These are phyloP conservation scores for Aspergillus saccharolyticus DNA, from an alignment of 495 filamentous ascomycete genomes.

Conservation along the genomic window DNA sequence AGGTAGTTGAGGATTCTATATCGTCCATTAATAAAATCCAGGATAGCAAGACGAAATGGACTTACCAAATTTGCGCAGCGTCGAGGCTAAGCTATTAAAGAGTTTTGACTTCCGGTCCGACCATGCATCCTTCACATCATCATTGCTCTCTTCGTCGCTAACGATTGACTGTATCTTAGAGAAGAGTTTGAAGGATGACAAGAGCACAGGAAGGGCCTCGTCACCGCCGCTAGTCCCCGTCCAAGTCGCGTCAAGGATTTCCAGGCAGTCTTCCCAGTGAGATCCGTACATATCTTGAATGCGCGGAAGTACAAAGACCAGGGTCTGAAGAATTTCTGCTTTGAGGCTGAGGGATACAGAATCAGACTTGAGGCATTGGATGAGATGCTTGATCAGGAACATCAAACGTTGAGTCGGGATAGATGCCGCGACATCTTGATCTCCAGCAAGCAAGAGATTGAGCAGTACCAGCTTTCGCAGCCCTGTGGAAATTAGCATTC, in stretches of 20 bases:
- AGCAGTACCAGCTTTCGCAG: constrained; percentile 52
- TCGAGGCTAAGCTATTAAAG: constrained; percentile 53
- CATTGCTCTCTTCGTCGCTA: constrained; percentile 66
- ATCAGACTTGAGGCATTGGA: constrained; percentile 61
- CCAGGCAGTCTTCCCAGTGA: constrained; percentile 70
- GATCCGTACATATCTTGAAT: constrained; percentile 76
- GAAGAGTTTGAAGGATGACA: constrained; percentile 70
- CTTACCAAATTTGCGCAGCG: constrained; percentile 41
- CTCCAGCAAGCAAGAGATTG: constrained; percentile 51
- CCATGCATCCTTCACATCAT: constrained; percentile 78
- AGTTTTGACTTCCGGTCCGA: constrained; percentile 43
- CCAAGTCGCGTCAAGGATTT: constrained; percentile 54
- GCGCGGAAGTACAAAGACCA: constrained; percentile 62
- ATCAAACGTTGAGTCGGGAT: constrained; percentile 77
- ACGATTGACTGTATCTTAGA: constrained; percentile 50
- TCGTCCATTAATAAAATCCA: not conserved
- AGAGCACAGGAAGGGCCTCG: constrained; percentile 53
- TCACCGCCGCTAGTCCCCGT: constrained; percentile 39
- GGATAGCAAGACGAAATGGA: not conserved
- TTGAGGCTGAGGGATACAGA: constrained; percentile 33
- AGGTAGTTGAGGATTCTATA: constrained; percentile 45
- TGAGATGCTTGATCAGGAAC: constrained; percentile 74
- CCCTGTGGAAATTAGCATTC: constrained; percentile 31
- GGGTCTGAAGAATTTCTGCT: constrained; percentile 54
- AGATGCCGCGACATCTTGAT: constrained; percentile 43